phyloP scores from a whole-genome alignment of 345 rosid genomes.

The Physaria fendleri region DNA sequence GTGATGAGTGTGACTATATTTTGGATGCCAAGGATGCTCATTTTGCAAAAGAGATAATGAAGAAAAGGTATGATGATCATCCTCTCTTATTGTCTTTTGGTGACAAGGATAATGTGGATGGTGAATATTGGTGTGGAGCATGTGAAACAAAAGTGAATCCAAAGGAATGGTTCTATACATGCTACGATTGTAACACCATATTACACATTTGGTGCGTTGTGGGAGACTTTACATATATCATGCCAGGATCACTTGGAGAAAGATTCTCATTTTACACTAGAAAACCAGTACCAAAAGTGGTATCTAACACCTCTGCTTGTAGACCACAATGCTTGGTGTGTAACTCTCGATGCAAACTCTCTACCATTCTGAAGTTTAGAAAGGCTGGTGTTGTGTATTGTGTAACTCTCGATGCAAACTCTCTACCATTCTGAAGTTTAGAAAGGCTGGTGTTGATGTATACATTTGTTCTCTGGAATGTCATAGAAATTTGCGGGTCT shows the following conservation, averaged over 20 bases:
- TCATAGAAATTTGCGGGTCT: no score
- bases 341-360: no score
- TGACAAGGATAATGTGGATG: background rate
- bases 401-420: no score
- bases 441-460: no score
- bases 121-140: background rate
- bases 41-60: background rate
- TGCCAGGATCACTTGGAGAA: background rate
- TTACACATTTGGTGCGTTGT: background rate
- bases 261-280: no score
- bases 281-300: no score
- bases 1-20: background rate
- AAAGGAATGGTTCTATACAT: background rate
- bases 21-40: background rate
- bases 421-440: no score
- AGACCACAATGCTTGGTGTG: no score
- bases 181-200: background rate
- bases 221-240: background rate
- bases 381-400: no score
- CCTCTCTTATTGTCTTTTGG: background rate
- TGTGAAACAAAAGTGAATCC: background rate
- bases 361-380: no score
- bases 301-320: no score
- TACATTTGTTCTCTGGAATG: no score
- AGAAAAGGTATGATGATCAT: background rate